These are phyloP conservation scores for Theobroma cacao DNA, from an alignment of 345 rosid species.

Conservation along the genomic window DNA sequence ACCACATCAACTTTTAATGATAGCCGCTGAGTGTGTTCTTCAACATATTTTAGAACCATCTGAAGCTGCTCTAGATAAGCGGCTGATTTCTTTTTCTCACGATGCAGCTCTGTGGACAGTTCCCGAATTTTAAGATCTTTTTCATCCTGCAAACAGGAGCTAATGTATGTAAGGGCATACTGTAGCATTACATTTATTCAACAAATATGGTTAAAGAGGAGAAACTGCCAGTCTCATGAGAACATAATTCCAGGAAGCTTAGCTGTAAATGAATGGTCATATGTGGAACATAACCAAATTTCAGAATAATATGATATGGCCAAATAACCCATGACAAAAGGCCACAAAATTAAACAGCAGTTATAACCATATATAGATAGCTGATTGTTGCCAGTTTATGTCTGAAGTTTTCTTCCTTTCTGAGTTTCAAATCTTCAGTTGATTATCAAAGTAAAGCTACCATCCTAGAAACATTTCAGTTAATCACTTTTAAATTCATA, in stretches of 20 bases:
- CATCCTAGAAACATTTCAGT: not conserved
- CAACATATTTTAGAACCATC: conserved; percentile 25
- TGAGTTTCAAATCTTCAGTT: not conserved
- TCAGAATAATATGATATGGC: not conserved
- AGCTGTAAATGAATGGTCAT: not conserved
- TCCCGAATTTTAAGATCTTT: conserved; percentile 38
- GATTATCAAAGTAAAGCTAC: not conserved
- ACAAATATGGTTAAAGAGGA: not conserved
- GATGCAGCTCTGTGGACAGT: conserved; percentile 38
- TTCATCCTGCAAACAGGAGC: conserved; percentile 26
- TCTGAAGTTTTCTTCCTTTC: not conserved
- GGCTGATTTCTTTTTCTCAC: conserved; percentile 39
- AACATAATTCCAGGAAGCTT: not conserved
- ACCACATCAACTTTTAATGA: conserved; percentile 33
- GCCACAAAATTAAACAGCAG: not conserved
- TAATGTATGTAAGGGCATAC: not conserved
- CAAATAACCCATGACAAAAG: not conserved
- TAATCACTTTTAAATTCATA: not conserved
- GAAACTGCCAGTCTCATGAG: not conserved
- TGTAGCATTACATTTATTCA: not conserved
- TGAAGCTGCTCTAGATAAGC: conserved; percentile 34
- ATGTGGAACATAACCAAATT: not conserved
- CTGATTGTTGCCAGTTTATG: not conserved
- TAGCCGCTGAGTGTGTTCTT: conserved; percentile 36
- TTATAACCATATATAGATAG: not conserved